Evolutionary conservation across 2,329 filamentous ascomycete species (phyloP).

Genomic region (Aspergillus sp.): DNA sequence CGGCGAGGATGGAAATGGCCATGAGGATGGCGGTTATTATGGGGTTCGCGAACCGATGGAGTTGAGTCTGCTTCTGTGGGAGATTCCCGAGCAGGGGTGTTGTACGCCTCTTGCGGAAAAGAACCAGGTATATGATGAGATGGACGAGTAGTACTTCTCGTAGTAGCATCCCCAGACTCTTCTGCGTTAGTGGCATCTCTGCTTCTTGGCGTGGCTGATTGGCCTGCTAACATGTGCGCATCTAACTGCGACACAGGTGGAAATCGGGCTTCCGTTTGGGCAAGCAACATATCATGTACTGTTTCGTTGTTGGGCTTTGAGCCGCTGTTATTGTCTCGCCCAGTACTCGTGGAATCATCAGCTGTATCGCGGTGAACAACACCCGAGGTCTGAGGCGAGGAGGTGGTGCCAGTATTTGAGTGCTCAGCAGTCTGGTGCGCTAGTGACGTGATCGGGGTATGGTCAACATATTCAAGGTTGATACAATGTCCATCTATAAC

Average conservation of each 20-base stretch:
- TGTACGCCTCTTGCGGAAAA: constrained; percentile 15
- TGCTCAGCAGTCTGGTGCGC: not conserved
- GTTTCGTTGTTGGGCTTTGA: not conserved
- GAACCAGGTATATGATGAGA: constrained; percentile 10
- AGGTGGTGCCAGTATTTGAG: not conserved
- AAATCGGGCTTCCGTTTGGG: constrained; percentile 30
- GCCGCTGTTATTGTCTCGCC: not conserved
- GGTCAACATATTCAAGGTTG: constrained; percentile 41
- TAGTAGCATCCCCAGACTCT: not conserved
- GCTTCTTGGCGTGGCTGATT: not conserved
- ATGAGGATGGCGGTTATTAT: not conserved
- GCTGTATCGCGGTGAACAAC: not conserved
- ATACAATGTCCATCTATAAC: constrained; percentile 41
- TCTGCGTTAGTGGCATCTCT: not conserved
- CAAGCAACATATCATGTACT: constrained; percentile 19
- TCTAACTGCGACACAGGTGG: constrained; percentile 41
- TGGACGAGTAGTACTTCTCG: not conserved
- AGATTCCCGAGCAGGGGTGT: not conserved
- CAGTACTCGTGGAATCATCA: not conserved
- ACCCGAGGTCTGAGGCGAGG: constrained; percentile 2
- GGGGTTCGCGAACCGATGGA: not conserved
- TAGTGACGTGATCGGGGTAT: constrained; percentile 21
- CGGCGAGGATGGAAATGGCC: not conserved
- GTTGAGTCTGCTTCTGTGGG: too few relatives aligned
- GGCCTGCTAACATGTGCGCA: constrained; percentile 28